Percentiles rank a stretch among this genome's conserved stretches.
Conservation (phyloP, 192 early-diverging fungal genomes). For the Gaertneriomyces semiglobifer region DNA sequence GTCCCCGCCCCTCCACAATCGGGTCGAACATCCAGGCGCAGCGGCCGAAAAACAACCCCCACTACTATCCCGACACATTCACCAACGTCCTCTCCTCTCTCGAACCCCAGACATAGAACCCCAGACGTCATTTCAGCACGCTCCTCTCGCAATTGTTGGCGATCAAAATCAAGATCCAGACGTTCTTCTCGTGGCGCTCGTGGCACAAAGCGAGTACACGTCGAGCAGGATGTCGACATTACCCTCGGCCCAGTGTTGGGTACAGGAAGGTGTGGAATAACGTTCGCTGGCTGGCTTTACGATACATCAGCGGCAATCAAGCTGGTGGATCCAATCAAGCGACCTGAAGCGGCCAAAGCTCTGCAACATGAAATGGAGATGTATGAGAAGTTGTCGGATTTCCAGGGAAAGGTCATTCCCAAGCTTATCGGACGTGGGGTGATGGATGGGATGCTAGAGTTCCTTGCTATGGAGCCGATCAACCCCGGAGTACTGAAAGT, state of each 20-base stretch:
- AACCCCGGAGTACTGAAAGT: not conserved
- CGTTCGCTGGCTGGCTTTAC: not conserved
- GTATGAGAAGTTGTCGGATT: not conserved
- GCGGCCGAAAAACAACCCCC: not conserved
- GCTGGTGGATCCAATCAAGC: not conserved
- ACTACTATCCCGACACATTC: not conserved
- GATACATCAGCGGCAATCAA: constrained; percentile 4
- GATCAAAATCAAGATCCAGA: not conserved
- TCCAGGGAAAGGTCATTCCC: not conserved
- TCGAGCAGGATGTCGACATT: constrained; percentile 3
- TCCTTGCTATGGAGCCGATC: constrained; percentile 3
- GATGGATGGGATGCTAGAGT: constrained; percentile 1
- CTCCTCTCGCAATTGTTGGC: not conserved
- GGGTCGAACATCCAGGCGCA: not conserved
- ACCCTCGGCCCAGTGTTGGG: not conserved
- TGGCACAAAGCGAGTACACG: not conserved
- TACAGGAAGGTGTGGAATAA: not conserved
- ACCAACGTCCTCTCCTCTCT: not conserved
- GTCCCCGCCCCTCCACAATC: not conserved
- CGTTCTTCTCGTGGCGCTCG: not conserved
- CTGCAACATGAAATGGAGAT: not conserved
- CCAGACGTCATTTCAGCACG: not conserved
- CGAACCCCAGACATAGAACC: not conserved
- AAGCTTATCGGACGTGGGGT: not conserved
- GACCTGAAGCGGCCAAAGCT: not conserved